Evolutionary conservation across 2,329 filamentous ascomycete genomes (phyloP).

Genomic region (Neonectria punicea): DNA sequence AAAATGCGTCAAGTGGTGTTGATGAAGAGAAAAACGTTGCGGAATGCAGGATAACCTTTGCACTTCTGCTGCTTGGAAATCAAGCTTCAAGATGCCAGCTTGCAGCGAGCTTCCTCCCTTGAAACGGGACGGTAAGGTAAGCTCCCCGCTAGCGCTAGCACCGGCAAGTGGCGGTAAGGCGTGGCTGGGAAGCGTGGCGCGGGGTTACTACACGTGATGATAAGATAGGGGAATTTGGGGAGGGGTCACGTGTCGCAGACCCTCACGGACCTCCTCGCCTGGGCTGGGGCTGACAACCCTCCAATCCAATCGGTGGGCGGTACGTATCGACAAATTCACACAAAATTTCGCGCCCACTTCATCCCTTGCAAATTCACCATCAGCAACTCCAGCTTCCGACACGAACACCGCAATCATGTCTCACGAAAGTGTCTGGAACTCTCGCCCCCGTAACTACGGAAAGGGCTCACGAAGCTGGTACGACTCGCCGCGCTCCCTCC

Average conservation of each 20-base stretch:
- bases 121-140: constrained; percentile 33
- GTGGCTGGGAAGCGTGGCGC: neutral
- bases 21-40: constrained; percentile 22
- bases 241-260: constrained; percentile 34
- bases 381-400: constrained; percentile 45
- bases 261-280: constrained; percentile 26
- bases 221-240: constrained; percentile 23
- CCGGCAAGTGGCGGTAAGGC: neutral
- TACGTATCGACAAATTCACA: constrained; percentile 49
- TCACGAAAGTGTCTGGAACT: constrained; percentile 99
- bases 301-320: constrained; percentile 49
- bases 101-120: constrained; percentile 37
- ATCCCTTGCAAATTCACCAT: constrained; percentile 49
- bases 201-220: constrained; percentile 34
- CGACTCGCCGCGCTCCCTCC: constrained; percentile 50
- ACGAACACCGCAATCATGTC: constrained; percentile 64
- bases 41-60: constrained; percentile 24
- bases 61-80: constrained; percentile 40
- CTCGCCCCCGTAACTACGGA: constrained; percentile 95
- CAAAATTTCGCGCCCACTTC: constrained; percentile 52
- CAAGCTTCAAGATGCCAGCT: constrained; percentile 45
- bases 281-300: constrained; percentile 53
- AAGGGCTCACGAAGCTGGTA: constrained; percentile 96
- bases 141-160: constrained; percentile 26
- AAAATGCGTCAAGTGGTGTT: neutral